Evolutionary conservation across 176 grass and related monocot species (phyloP), one percentile per base, ranked within the genome.

Genomic region (Elymus sibiricus): DNA sequence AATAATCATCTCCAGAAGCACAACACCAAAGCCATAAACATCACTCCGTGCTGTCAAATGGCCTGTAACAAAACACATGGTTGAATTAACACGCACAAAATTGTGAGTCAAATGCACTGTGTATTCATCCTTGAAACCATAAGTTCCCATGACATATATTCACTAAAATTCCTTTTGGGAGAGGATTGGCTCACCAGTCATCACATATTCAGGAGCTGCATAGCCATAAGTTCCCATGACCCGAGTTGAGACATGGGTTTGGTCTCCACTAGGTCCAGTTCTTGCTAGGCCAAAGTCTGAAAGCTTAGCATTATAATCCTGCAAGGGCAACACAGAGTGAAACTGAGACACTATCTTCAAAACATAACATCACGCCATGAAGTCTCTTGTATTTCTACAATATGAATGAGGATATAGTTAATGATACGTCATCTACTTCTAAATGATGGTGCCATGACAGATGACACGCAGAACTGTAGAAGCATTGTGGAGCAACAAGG

Each of bases 241-340:
- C 61, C 88, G 89, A 71, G 96, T 98, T 70, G 96, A 95, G 9
- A 95, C 96, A 82, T 98, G 96, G 44, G 96, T 98, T 83, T 98
- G 93, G 60, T 95, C 96, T 88, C 96, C 96, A 88, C 93, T 95
- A 28, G 96, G 96, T 11, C 96, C 96, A 61, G 93, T 94, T 88
- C 91, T 93, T 84, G 96, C 96, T 39, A 98, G 94, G 73, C 96
- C 96, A 82, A 98, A 98, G 87, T 98, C 96, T 58, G 96, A 98
- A 77, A 98, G 93, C 34, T 98, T 98, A 35, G 93, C 96, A 90
- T 98, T 98, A 81, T 98, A 95, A 40, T 95, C 93, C 96, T 98
- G 90, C 74, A 86, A 61, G 1, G 32, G 14, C 8, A 16, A 74
- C 46, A 43, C 74, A 87, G 73, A 79, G 29, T 67, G 68, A 88